phyloP scores from a whole-genome alignment of 1,139 yeast genomes.

The Suhomyces choctaworum region DNA sequence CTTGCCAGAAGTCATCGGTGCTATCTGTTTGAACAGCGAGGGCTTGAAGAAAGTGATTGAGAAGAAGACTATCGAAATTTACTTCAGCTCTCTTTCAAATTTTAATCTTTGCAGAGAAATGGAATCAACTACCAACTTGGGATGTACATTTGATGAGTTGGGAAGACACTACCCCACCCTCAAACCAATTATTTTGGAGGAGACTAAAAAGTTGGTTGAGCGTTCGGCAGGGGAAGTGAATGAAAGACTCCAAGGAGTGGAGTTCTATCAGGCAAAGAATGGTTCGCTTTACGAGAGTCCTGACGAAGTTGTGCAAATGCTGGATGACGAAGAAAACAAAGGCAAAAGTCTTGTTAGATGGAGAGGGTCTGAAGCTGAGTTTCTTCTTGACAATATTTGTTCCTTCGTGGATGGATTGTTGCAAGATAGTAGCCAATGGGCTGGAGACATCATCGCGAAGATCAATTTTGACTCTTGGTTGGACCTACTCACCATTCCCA shows the following conservation, averaged over 20 bases:
- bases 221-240: slow-evolving; percentile 22
- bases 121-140: slow-evolving; percentile 49
- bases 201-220: slow-evolving; percentile 49
- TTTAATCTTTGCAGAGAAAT: slow-evolving; percentile 49
- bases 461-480: slow-evolving; percentile 49
- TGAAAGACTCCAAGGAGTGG: slow-evolving; percentile 36
- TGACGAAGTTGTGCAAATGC: slow-evolving; percentile 15
- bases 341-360: neutral
- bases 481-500: slow-evolving; percentile 40
- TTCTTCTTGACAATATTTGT: slow-evolving; percentile 47
- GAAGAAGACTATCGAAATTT: slow-evolving; percentile 45
- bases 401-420: slow-evolving; percentile 49
- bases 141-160: slow-evolving; percentile 75
- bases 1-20: slow-evolving; percentile 78
- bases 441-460: slow-evolving; percentile 37
- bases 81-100: slow-evolving; percentile 53
- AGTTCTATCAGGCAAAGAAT: slow-evolving; percentile 43
- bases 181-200: slow-evolving; percentile 57
- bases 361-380: slow-evolving; percentile 9
- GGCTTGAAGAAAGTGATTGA: slow-evolving; percentile 64
- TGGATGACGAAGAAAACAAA: slow-evolving; percentile 22
- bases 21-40: slow-evolving; percentile 73
- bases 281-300: slow-evolving; percentile 41
- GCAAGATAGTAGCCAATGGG: slow-evolving; percentile 54
- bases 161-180: slow-evolving; percentile 80